Base-by-base conservation (phyloP, 805 yeast species). In the Wickerhamomyces hampshirensis region DNA sequence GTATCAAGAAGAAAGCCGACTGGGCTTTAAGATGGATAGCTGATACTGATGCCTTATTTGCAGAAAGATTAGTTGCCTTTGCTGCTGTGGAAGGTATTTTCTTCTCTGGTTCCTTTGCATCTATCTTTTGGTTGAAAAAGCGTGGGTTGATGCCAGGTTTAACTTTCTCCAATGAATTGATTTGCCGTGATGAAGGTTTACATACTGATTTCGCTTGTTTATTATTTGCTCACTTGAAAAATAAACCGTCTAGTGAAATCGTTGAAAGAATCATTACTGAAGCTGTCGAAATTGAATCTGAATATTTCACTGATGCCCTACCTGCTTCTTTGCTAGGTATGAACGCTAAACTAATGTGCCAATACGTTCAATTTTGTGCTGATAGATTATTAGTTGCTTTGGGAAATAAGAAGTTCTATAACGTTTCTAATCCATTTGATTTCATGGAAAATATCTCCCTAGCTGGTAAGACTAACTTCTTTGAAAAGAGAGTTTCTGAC, bases 51-150 rank as follows among this genome's bases (percentile, higher is more conserved):
- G 95, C 96, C 13, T 72, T 88, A 50, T 91, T 87, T 56, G 97
- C 81, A 53, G 98, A 91, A 75, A 83, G 98, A 63, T 76, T 91
- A 56, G 94, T 93, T 44, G 98, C 98, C 14, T 91, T 93, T 59
- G 98, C 98, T 45, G 97, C 98, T 44, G 96, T 91, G 42, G 98
- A 91, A 70, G 98, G 98, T 71, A 86, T 93, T 46, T 91, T 91
- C 80, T 91, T 91, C 75, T 84, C 95, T 31, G 98, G 98, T 47
- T 93, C 98, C 3, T 91, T 91, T 61, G 98, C 98, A 34, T 88
- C 98, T 36, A 88, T 91, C 60, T 91, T 91, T 73, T 91, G 98
- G 98, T 79, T 91, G 59, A 91, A 93, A 79, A 91, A 91, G 79
- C 84, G 96, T 66, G 98, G 98, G 62, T 73, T 91, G 60, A 91